These are phyloP conservation scores for Dianthus caryophyllus DNA, from an alignment of 148 eudicot genomes.

Conservation along the genomic window DNA sequence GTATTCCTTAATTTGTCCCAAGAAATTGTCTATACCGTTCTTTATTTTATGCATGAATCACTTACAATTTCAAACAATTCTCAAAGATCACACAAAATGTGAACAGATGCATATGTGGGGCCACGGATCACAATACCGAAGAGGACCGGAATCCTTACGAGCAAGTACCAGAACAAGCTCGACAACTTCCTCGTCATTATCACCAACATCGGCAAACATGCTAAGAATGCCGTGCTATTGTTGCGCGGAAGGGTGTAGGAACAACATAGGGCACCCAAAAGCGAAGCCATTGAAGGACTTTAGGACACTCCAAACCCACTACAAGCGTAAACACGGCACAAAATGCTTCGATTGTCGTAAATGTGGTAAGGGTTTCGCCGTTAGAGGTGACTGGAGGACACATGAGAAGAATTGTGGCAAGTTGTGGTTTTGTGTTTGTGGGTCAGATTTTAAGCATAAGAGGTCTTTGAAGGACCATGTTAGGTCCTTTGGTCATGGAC, in stretches of 20 bases:
- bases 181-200: background rate
- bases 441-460: slow-evolving; percentile 68
- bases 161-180: slow-evolving; percentile 32
- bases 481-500: slow-evolving; percentile 56
- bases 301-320: slow-evolving; percentile 60
- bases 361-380: slow-evolving; percentile 54
- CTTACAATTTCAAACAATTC: too few species aligned
- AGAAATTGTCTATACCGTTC: too few species aligned
- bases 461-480: slow-evolving; percentile 62
- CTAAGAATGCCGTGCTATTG: slow-evolving; percentile 50
- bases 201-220: slow-evolving; percentile 19
- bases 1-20: too few species aligned
- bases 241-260: slow-evolving; percentile 57
- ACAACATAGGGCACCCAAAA: slow-evolving; percentile 54
- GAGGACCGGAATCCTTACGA: slow-evolving; percentile 52
- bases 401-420: slow-evolving; percentile 67
- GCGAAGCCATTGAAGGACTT: slow-evolving; percentile 56
- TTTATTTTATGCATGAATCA: too few species aligned
- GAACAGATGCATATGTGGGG: slow-evolving; percentile 80
- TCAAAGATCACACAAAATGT: background rate
- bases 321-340: slow-evolving; percentile 56
- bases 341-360: slow-evolving; percentile 46
- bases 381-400: slow-evolving; percentile 65
- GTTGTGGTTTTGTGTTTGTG: slow-evolving; percentile 64
- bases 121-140: slow-evolving; percentile 57